phyloP scores from a whole-genome alignment of 306 rosid species.

The Sphenostylis stenocarpa region DNA sequence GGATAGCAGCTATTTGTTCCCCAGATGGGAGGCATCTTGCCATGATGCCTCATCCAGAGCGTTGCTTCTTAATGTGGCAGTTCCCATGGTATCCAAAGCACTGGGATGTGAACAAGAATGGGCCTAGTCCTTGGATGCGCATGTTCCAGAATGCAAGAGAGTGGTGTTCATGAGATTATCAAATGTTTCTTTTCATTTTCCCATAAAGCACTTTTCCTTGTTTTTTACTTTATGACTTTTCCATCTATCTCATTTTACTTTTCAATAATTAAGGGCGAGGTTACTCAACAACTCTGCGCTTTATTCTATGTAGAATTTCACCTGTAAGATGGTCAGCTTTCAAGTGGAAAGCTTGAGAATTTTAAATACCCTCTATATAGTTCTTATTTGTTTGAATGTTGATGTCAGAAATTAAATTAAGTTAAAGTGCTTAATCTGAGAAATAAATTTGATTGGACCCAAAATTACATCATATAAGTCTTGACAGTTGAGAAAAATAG shows the following conservation, averaged over 20 bases:
- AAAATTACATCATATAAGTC: too few relatives aligned
- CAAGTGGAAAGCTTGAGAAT: background rate
- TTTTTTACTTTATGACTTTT: background rate
- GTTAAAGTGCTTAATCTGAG: too few relatives aligned
- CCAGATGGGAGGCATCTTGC: conserved; percentile 95
- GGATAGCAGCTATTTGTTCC: conserved; percentile 87
- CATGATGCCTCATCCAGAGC: conserved; percentile 98
- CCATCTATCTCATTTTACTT: background rate
- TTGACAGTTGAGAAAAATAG: too few relatives aligned
- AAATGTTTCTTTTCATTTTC: background rate
- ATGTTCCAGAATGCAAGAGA: conserved; percentile 80
- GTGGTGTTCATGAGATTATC: conserved; percentile 42
- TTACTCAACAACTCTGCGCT: conserved; percentile 1
- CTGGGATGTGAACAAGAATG: conserved; percentile 76
- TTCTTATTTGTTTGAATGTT: background rate
- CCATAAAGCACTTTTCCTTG: background rate
- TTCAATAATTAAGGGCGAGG: conserved; percentile 11
- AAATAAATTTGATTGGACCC: too few relatives aligned
- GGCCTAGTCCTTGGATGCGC: conserved; percentile 90
- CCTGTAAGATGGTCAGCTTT: conserved; percentile 17
- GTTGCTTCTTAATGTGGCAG: conserved; percentile 97
- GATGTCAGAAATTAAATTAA: background rate
- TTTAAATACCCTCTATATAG: background rate
- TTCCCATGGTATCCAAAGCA: conserved; percentile 89
- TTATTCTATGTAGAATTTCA: background rate